Percentiles rank a stretch among this genome's conserved stretches.
Evolutionary conservation across 176 grass and related monocot species (phyloP).

Genomic region (Tillandsia fasciculata): DNA sequence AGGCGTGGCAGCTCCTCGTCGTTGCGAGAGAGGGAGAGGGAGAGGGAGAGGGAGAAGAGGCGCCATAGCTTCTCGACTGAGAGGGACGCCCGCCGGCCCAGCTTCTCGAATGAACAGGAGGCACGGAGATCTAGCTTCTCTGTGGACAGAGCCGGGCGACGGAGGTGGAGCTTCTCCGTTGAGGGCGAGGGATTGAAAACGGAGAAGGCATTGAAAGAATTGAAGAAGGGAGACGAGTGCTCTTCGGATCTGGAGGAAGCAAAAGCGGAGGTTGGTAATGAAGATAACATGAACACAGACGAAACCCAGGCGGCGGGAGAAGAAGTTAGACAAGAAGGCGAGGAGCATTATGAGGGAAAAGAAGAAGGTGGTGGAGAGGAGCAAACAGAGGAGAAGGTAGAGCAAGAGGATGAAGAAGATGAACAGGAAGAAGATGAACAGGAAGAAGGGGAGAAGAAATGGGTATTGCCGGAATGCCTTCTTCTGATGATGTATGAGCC

Average conservation of each 20-base stretch:
- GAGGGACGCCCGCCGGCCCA: slow-evolving; percentile 39
- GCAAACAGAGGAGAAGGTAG: too few species aligned
- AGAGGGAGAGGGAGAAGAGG: not conserved
- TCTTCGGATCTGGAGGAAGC: slow-evolving; percentile 31
- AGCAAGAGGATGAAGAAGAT: slow-evolving; percentile 10
- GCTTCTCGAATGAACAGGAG: slow-evolving; percentile 60
- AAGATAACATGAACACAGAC: slow-evolving; percentile 35
- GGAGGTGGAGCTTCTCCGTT: slow-evolving; percentile 82
- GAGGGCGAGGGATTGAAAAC: slow-evolving; percentile 65
- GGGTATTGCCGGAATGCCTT: slow-evolving; percentile 76
- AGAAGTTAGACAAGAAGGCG: not conserved
- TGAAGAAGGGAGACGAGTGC: slow-evolving; percentile 39
- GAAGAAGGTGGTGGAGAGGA: too few species aligned
- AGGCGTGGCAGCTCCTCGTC: slow-evolving; percentile 10
- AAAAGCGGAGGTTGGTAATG: slow-evolving; percentile 26
- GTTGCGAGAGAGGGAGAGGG: not conserved
- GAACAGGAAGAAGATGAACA: slow-evolving; percentile 17
- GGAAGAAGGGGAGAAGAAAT: slow-evolving; percentile 45
- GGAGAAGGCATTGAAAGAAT: slow-evolving; percentile 48
- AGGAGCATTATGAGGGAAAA: not conserved
- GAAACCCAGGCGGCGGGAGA: slow-evolving; percentile 26
- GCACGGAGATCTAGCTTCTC: slow-evolving; percentile 80
- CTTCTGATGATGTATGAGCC: slow-evolving; percentile 98
- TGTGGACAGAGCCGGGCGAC: slow-evolving; percentile 33
- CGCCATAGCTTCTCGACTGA: slow-evolving; percentile 83